phyloP scores from a whole-genome alignment of 1,139 yeast genomes.

The Chernovozyma sophiae-reginae region DNA sequence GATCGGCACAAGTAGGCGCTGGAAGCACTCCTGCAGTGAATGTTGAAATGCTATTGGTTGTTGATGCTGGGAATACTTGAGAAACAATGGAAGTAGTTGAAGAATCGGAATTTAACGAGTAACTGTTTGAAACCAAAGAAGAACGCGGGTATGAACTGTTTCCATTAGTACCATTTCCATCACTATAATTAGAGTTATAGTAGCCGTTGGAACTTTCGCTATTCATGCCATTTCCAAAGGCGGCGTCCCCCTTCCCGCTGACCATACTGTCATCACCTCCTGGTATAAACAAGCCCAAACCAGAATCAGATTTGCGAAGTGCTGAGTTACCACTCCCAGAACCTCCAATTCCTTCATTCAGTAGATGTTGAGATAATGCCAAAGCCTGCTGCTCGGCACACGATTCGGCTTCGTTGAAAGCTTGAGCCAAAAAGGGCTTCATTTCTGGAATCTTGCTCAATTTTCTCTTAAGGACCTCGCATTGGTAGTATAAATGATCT shows the following conservation, averaged over 20 bases:
- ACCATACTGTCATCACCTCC: too few relatives aligned
- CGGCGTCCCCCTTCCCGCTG: slow-evolving; percentile 8
- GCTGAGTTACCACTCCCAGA: slow-evolving; percentile 8
- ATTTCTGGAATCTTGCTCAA: slow-evolving; percentile 66
- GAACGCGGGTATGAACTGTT: neutral
- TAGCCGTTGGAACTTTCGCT: slow-evolving; percentile 8
- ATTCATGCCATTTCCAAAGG: slow-evolving; percentile 8
- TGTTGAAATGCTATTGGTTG: slow-evolving; percentile 39
- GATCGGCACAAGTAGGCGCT: slow-evolving; percentile 73
- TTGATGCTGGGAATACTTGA: slow-evolving; percentile 3
- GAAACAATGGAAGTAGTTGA: slow-evolving; percentile 12
- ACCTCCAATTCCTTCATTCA: slow-evolving; percentile 16
- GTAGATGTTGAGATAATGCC: slow-evolving; percentile 43
- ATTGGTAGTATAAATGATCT: slow-evolving; percentile 74
- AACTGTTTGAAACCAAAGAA: slow-evolving; percentile 12
- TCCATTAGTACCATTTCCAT: slow-evolving; percentile 14
- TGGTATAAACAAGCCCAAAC: too few relatives aligned
- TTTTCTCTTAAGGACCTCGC: slow-evolving; percentile 55
- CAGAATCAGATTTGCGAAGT: neutral
- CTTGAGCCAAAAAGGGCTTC: slow-evolving; percentile 61
- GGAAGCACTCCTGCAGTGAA: slow-evolving; percentile 77
- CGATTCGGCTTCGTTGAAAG: slow-evolving; percentile 55
- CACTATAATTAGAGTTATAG: slow-evolving; percentile 1
- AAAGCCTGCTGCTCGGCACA: slow-evolving; percentile 71
- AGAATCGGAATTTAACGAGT: slow-evolving; percentile 21